These are phyloP conservation scores for Rhinocladiella similis DNA, from an alignment of 2,329 filamentous ascomycete species.

Conservation along the genomic window DNA sequence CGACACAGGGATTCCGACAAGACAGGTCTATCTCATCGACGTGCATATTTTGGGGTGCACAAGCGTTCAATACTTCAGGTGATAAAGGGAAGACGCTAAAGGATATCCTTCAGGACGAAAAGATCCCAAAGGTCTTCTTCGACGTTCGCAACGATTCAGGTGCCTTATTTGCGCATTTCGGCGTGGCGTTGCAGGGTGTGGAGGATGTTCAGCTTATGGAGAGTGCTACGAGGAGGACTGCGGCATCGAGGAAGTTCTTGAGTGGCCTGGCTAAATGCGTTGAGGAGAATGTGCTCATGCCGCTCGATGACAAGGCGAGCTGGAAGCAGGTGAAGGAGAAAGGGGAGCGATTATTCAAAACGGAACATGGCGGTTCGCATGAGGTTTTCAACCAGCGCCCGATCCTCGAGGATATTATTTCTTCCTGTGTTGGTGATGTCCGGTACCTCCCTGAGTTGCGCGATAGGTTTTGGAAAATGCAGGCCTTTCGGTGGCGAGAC, in stretches of 20 bases:
- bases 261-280: conserved; percentile 39
- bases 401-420: too few relatives aligned
- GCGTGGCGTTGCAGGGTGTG: conserved; percentile 43
- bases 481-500: conserved; percentile 20
- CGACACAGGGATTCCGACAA: too few relatives aligned
- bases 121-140: conserved; percentile 53
- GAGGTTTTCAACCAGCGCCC: too few relatives aligned
- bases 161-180: conserved; percentile 48
- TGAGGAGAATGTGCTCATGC: conserved; percentile 20
- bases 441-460: conserved; percentile 25
- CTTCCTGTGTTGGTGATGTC: conserved; percentile 16
- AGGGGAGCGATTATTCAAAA: too few relatives aligned
- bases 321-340: too few relatives aligned
- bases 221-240: conserved; percentile 35
- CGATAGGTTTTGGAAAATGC: conserved; percentile 6
- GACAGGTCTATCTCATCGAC: conserved; percentile 36
- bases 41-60: not conserved
- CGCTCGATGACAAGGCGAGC: not conserved
- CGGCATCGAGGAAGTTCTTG: conserved; percentile 24
- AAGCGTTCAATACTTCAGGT: too few relatives aligned
- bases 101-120: conserved; percentile 43
- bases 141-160: conserved; percentile 58
- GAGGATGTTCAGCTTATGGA: conserved; percentile 58
- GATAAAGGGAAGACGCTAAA: conserved; percentile 29
- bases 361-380: too few relatives aligned